Evolutionary conservation across 2,329 filamentous ascomycete genomes (phyloP).

Genomic region (Cladobotryum protrusum): DNA sequence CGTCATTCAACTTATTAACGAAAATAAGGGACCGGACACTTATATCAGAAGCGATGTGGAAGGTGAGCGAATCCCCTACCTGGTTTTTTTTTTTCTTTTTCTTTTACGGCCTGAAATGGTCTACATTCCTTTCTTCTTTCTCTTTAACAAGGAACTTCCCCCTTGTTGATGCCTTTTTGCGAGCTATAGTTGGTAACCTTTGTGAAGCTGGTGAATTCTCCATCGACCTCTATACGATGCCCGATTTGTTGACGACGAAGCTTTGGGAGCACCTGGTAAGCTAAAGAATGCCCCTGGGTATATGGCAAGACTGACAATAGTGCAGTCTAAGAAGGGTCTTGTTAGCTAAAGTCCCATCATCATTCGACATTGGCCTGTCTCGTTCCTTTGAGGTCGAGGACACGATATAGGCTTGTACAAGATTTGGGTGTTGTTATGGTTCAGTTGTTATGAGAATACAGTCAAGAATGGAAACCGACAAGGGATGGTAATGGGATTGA

Average conservation of each 20-base stretch:
- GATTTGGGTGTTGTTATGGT: too few relatives aligned
- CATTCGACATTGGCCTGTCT: too few relatives aligned
- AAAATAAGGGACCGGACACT: constrained; percentile 89
- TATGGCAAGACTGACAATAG: background rate
- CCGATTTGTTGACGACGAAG: constrained; percentile 81
- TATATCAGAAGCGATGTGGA: constrained; percentile 98
- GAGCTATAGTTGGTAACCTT: constrained; percentile 31
- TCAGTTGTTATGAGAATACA: too few relatives aligned
- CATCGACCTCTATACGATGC: constrained; percentile 95
- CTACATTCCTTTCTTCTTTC: constrained; percentile 1
- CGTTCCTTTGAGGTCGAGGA: too few relatives aligned
- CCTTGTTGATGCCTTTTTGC: constrained; percentile 24
- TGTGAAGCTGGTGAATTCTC: constrained; percentile 84
- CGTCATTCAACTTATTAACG: constrained; percentile 96
- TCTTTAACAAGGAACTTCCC: constrained; percentile 11
- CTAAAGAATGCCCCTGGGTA: constrained; percentile 6
- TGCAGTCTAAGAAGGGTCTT: constrained; percentile 37
- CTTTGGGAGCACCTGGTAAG: constrained; percentile 79
- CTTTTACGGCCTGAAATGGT: background rate
- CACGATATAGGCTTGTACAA: too few relatives aligned
- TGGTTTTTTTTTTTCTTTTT: background rate
- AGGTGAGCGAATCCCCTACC: constrained; percentile 52
- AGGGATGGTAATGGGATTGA: too few relatives aligned
- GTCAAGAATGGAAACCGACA: too few relatives aligned
- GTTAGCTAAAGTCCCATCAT: constrained; percentile 22